Evolutionary conservation across 805 yeast genomes (phyloP).

Genomic region (Kuraishia floccosa): DNA sequence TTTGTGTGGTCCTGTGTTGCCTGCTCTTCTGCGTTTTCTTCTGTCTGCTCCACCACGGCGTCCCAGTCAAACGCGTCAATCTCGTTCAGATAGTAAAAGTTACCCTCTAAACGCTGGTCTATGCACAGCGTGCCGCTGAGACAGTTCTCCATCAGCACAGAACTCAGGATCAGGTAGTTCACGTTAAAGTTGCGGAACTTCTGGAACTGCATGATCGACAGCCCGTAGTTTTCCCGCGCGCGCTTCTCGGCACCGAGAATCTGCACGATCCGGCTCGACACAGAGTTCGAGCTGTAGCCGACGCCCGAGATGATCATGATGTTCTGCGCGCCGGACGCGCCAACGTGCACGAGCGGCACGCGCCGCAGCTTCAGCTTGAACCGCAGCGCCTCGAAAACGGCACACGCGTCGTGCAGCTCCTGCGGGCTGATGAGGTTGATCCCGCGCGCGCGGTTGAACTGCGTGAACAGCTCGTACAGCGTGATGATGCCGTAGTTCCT

Average conservation of each 20-base stretch:
- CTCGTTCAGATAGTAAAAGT: slow-evolving; percentile 16
- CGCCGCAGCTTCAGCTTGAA: slow-evolving; percentile 15
- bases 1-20: too few relatives aligned
- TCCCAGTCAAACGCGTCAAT: slow-evolving; percentile 12
- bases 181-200: slow-evolving; percentile 11
- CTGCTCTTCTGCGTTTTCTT: too few relatives aligned
- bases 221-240: slow-evolving; percentile 9
- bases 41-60: too few relatives aligned
- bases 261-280: slow-evolving; percentile 10
- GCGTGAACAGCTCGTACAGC: slow-evolving; percentile 48
- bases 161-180: slow-evolving; percentile 16
- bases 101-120: slow-evolving; percentile 17
- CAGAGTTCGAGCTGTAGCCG: slow-evolving; percentile 10
- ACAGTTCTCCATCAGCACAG: slow-evolving; percentile 12
- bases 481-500: slow-evolving; percentile 50
- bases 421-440: slow-evolving; percentile 57
- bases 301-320: slow-evolving; percentile 15
- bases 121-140: slow-evolving; percentile 14
- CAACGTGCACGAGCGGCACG: slow-evolving; percentile 22
- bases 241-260: slow-evolving; percentile 4
- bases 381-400: slow-evolving; percentile 36
- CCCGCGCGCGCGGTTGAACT: slow-evolving; percentile 56
- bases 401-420: slow-evolving; percentile 55
- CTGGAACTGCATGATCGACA: slow-evolving; percentile 17
- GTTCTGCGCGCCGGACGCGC: slow-evolving; percentile 3